phyloP scores from a whole-genome alignment of 2,329 filamentous ascomycete species.

The Microsporum audouinii region DNA sequence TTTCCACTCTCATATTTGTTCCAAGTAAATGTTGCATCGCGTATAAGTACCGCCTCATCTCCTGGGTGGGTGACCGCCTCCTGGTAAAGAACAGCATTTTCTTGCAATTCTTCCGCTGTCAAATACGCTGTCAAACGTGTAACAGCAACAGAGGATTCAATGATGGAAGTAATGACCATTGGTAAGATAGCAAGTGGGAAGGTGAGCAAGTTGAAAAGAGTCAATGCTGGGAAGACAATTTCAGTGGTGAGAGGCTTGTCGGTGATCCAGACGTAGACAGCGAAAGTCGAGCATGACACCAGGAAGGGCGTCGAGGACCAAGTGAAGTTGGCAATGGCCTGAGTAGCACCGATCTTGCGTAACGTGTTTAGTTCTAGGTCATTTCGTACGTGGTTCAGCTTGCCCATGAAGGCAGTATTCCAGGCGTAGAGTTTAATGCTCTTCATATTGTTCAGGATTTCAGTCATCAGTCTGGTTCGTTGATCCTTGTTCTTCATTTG shows the following conservation, averaged over 20 bases:
- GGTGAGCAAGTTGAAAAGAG: slow-evolving; percentile 89
- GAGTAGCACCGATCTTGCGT: slow-evolving; percentile 87
- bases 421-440: slow-evolving; percentile 98
- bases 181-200: slow-evolving; percentile 90
- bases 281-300: slow-evolving; percentile 92
- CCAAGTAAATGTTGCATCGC: slow-evolving; percentile 87
- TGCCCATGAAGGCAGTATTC: slow-evolving; percentile 95
- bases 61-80: slow-evolving; percentile 62
- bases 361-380: slow-evolving; percentile 91
- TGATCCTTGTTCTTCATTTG: slow-evolving; percentile 99
- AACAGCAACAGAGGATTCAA: slow-evolving; percentile 90
- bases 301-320: slow-evolving; percentile 97
- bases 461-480: slow-evolving; percentile 83
- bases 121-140: slow-evolving; percentile 76
- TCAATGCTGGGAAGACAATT: slow-evolving; percentile 86
- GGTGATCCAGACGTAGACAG: slow-evolving; percentile 79
- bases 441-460: slow-evolving; percentile 99
- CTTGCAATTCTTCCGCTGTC: slow-evolving; percentile 76
- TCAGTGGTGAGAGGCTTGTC: slow-evolving; percentile 76
- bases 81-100: slow-evolving; percentile 62
- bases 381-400: slow-evolving; percentile 90
- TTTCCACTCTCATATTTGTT: slow-evolving; percentile 61
- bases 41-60: slow-evolving; percentile 74
- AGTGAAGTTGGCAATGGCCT: slow-evolving; percentile 91
- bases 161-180: slow-evolving; percentile 95